Base-by-base conservation (phyloP, 2,329 filamentous ascomycete species). In the Ophiocordyceps camponoti-rufipedis region DNA sequence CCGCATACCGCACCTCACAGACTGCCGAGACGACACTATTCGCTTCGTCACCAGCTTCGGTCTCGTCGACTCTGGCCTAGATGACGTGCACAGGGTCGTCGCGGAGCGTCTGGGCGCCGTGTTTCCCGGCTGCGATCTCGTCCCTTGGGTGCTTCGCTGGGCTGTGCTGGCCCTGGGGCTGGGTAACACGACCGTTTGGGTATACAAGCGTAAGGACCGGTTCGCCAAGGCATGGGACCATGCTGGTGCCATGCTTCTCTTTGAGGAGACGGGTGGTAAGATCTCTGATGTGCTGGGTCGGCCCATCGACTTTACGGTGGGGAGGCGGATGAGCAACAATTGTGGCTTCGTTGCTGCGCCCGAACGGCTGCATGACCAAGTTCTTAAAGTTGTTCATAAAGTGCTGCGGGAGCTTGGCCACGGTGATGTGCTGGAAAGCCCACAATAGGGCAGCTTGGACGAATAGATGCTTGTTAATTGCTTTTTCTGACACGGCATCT, bases 321-420 rank as follows among this genome's bases (percentile, higher is more conserved):
- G 72, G 1, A 62, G 74, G 46, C 64, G 63, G 51, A 62, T 77
- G 57, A 56, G 52, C 9, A 56, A 50, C 4, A 78, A 78, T 55
- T 72, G 67, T 54, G 73, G 74, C 1, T 75, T 77, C 41, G 66
- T 77, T 5, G 74, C 71, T 0, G 72, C 72, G 2, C 68, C 72
- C 8, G 56, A 49, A 16, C 55, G 54, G 5, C 44, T 69, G 7
- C 72, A 77, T 48, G 60, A 40, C 0, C 45, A 50, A 2, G 68
- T 77, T 2, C 52, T 75, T 46, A 70, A 77, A 52, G 83, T 75
- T 5, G 89, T 96, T 2, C 82, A 82, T 60, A 74, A 78, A 50
- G 86, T 94, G n/a, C 65, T 94, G 52, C 60, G 46, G 23, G 59
- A 64, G 19, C 54, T 67, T 44, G 51, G 55, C 0, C 55, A 55